A percentile compares a stretch with the other conserved stretches of the same genome.
Conservation (phyloP, 1,284 basidiomycete species). For the Trametes hirsuta region DNA sequence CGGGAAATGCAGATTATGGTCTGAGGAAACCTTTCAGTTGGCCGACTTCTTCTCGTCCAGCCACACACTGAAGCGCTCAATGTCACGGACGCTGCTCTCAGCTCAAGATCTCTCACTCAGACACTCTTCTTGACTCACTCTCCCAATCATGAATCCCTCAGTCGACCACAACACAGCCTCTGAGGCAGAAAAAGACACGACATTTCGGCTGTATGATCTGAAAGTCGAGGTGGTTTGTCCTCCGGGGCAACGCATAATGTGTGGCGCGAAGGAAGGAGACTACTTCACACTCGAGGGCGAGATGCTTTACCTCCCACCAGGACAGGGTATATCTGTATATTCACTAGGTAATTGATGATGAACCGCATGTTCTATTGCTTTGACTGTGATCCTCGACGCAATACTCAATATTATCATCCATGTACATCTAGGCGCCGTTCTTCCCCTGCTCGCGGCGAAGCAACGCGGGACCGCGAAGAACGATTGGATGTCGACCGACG, state of each 20-base stretch:
- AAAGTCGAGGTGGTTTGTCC: constrained; percentile 62
- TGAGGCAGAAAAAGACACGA: constrained; percentile 33
- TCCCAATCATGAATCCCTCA: neutral
- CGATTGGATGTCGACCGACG: constrained; percentile 72
- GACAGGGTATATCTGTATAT: constrained; percentile 68
- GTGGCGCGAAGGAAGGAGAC: constrained; percentile 66
- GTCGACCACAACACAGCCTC: neutral
- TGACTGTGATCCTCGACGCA: neutral
- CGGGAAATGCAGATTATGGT: neutral
- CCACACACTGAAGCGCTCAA: too few species aligned
- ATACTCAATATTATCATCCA: neutral
- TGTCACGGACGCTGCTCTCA: too few species aligned
- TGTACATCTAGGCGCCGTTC: constrained; percentile 47
- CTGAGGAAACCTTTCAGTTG: too few species aligned
- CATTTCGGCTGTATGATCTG: constrained; percentile 61
- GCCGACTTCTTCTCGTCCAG: too few species aligned
- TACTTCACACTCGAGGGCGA: constrained; percentile 64
- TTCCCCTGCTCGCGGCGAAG: constrained; percentile 66
- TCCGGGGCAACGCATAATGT: constrained; percentile 53
- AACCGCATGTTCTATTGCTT: neutral
- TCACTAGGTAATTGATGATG: constrained; percentile 48
- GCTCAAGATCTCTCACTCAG: too few species aligned
- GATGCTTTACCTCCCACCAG: constrained; percentile 59
- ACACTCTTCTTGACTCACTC: neutral
- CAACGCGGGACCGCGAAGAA: constrained; percentile 54